phyloP scores from a whole-genome alignment of 129 eudicot genomes.

The Helichrysum umbraculigerum region DNA sequence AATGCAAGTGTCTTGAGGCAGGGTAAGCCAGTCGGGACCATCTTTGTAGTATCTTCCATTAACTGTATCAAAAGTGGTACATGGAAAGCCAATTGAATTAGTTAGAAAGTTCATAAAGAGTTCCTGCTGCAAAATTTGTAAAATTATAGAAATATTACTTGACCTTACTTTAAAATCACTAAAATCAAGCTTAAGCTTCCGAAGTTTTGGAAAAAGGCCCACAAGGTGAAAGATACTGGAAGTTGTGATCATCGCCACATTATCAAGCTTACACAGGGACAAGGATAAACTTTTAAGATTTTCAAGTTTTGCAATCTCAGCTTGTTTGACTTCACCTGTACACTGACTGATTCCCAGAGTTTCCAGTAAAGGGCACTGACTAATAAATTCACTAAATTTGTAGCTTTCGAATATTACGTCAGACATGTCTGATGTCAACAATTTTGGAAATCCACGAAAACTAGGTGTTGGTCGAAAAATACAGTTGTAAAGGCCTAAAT shows the following conservation, averaged over 20 bases:
- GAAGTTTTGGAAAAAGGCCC: neutral
- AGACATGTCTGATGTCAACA: neutral
- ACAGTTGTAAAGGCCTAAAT: neutral
- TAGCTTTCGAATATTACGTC: neutral
- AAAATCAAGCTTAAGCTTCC: conserved; percentile 1
- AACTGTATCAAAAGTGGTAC: no score
- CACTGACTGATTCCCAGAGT: neutral
- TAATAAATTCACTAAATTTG: neutral
- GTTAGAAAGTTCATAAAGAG: no score
- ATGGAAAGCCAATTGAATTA: no score
- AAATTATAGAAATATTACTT: neutral
- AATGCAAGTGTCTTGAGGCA: no score
- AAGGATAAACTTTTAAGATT: neutral
- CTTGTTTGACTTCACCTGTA: neutral
- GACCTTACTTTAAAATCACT: neutral
- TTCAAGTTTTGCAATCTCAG: no score
- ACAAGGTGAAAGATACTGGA: neutral
- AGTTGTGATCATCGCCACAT: no score
- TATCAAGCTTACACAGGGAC: neutral
- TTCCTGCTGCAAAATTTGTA: no score
- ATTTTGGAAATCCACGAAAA: neutral
- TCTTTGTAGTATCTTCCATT: neutral
- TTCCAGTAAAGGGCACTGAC: neutral
- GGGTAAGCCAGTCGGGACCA: neutral
- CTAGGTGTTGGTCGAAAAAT: neutral